phyloP scores from a whole-genome alignment of 345 rosid species.

The Psidium friedrichsthalianum region DNA sequence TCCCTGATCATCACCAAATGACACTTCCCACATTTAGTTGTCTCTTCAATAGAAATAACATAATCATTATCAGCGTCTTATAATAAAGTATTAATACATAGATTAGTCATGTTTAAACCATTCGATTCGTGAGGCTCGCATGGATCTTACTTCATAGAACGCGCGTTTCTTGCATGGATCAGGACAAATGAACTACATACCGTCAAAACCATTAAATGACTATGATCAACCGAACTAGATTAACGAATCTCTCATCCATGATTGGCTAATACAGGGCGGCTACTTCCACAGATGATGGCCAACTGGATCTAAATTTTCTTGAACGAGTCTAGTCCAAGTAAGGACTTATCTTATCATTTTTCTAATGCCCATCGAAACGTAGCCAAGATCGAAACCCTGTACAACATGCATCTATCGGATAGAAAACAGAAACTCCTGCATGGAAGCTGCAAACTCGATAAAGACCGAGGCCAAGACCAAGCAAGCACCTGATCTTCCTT shows the following conservation, averaged over 20 bases:
- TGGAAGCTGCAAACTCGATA: background rate
- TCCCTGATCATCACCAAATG: slow-evolving; percentile 25
- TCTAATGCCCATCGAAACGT: background rate
- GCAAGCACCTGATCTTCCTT: slow-evolving; percentile 28
- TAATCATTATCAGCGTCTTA: background rate
- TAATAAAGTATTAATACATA: background rate
- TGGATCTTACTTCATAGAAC: background rate
- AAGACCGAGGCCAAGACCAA: background rate
- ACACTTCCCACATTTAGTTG: background rate
- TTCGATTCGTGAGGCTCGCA: background rate
- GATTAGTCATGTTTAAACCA: background rate
- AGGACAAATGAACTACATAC: background rate
- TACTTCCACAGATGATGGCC: background rate
- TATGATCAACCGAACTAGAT: background rate
- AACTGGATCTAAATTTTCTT: background rate
- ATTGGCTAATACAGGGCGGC: background rate
- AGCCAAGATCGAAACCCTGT: background rate
- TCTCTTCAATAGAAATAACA: background rate
- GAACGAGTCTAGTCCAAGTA: background rate
- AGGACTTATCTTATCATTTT: background rate
- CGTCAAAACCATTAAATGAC: background rate
- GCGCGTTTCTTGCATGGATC: background rate
- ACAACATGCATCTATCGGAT: background rate
- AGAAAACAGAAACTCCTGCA: background rate
- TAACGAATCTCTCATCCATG: background rate